Evolutionary conservation across 768 basidiomycete species (phyloP).

Genomic region (Suillus clintonianus): DNA sequence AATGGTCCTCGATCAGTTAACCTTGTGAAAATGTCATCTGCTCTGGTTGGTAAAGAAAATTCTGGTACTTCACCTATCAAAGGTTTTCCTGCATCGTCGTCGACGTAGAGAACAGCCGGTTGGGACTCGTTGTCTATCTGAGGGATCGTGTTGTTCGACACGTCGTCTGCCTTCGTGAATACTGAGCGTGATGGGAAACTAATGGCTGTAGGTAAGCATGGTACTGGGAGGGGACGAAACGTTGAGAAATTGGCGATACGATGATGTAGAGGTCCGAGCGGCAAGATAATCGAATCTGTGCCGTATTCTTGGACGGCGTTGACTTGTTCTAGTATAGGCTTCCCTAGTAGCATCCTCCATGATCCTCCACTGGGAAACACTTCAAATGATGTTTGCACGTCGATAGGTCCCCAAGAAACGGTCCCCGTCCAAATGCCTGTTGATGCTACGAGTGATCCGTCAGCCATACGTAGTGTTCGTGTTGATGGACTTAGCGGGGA

Average conservation of each 20-base stretch:
- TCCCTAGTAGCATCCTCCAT: conserved; percentile 18
- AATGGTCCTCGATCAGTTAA: conserved; percentile 14
- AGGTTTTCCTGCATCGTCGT: neutral
- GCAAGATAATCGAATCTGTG: neutral
- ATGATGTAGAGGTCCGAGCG: neutral
- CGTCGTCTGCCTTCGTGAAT: too few species aligned
- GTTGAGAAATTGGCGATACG: neutral
- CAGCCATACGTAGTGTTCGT: neutral
- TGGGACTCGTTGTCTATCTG: too few species aligned
- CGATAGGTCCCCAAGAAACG: conserved; percentile 13
- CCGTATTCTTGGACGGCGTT: conserved; percentile 16
- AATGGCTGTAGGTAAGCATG: neutral
- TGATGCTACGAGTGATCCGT: conserved; percentile 4
- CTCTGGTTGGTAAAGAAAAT: neutral
- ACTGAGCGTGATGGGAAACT: neutral
- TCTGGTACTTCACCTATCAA: neutral
- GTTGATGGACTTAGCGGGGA: neutral
- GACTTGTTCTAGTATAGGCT: conserved; percentile 16
- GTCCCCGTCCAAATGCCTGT: conserved; percentile 2
- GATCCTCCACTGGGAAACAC: conserved; percentile 22
- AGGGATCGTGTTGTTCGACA: too few species aligned
- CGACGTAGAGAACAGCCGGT: too few species aligned
- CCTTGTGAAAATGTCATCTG: conserved; percentile 13
- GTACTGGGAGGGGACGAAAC: neutral
- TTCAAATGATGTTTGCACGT: conserved; percentile 13